Evolutionary conservation across 2,329 filamentous ascomycete species (phyloP).

Genomic region (Laburnicola sp.): DNA sequence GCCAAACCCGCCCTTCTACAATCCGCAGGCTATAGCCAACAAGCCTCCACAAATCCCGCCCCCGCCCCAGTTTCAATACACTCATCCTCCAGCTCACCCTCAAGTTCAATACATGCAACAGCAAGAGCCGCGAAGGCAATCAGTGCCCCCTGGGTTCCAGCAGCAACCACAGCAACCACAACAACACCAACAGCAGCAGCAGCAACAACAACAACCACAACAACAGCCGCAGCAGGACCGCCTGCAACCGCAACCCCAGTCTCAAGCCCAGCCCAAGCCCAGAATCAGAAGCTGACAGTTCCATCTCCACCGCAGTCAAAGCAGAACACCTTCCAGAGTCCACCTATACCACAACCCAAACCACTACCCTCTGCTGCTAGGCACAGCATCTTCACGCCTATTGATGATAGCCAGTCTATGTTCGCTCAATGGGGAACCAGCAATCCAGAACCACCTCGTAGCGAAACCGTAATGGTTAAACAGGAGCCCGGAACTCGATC

Average conservation of each 20-base stretch:
- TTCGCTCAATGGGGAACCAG: conserved; percentile 71
- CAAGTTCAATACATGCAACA: conserved; percentile 71
- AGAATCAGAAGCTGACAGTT: conserved; percentile 32
- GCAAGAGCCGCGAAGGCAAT: conserved; percentile 74
- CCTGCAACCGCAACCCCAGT: conserved; percentile 44
- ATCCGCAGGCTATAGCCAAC: conserved; percentile 61
- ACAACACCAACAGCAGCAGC: conserved; percentile 68
- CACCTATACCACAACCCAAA: conserved; percentile 64
- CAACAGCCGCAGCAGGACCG: conserved; percentile 61
- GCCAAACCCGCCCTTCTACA: conserved; percentile 83
- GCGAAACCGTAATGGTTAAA: conserved; percentile 48
- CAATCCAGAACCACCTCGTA: conserved; percentile 54
- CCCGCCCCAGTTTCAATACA: conserved; percentile 50
- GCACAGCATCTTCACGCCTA: conserved; percentile 95
- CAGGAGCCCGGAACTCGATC: conserved; percentile 56
- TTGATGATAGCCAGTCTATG: conserved; percentile 89
- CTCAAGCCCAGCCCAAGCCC: conserved; percentile 55
- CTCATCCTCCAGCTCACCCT: conserved; percentile 50
- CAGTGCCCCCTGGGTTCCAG: conserved; percentile 70
- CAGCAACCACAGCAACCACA: conserved; percentile 59
- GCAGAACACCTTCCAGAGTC: conserved; percentile 57
- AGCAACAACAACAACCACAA: conserved; percentile 73
- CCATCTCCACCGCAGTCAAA: conserved; percentile 56
- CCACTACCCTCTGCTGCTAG: conserved; percentile 67
- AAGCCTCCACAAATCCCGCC: conserved; percentile 44